A percentile compares a stretch with the other conserved stretches of the same genome.
Evolutionary conservation across 345 rosid species (phyloP).

Genomic region (Heritiera littoralis): DNA sequence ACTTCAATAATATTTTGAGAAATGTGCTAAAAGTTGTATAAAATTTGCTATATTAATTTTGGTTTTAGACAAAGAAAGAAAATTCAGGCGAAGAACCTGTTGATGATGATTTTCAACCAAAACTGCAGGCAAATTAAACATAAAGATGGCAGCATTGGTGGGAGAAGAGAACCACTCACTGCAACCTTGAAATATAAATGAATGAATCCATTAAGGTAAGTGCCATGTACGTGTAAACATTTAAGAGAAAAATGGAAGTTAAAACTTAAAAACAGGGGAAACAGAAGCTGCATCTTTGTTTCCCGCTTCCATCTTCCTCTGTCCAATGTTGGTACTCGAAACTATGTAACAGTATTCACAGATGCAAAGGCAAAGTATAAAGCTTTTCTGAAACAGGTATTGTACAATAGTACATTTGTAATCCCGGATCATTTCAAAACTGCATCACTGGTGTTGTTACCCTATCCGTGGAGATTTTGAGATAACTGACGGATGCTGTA

Average conservation of each 20-base stretch:
- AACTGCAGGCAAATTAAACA: constrained; percentile 4
- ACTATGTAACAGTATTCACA: not conserved
- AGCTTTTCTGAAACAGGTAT: not conserved
- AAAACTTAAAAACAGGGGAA: not conserved
- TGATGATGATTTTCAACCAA: not conserved
- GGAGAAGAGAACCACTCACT: not conserved
- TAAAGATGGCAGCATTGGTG: not conserved
- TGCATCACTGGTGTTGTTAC: constrained; percentile 13
- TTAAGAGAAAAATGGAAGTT: not conserved
- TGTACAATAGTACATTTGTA: constrained; percentile 4
- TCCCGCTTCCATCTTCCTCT: not conserved
- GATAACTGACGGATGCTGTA: not conserved
- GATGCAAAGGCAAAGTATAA: not conserved
- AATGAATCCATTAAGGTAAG: not conserved
- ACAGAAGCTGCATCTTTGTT: not conserved
- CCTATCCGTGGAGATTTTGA: constrained; percentile 5
- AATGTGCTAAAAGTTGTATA: not conserved
- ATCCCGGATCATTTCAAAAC: constrained; percentile 20
- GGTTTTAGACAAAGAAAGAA: not conserved
- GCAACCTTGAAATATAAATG: not conserved
- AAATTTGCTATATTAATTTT: too few relatives aligned
- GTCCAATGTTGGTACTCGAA: not conserved
- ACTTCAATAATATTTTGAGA: too few relatives aligned
- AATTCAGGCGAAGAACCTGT: not conserved
- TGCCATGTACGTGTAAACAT: not conserved